Base-by-base conservation (phyloP, 1,139 yeast genomes). In the Debaryomyces udenii region DNA sequence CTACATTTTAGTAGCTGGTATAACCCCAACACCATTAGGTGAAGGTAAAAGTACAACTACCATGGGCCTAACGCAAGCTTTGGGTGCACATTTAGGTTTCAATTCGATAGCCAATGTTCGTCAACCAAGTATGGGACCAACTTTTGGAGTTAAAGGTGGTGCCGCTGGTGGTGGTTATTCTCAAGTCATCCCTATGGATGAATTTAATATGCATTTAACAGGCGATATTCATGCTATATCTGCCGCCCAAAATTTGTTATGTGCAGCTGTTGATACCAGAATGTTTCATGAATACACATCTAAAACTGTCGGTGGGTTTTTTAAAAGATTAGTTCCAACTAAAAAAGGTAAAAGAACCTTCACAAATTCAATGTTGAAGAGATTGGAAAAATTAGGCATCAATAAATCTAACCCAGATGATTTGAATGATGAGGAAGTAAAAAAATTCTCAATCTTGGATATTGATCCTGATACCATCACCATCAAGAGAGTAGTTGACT, bases 141-240 rank as follows among this genome's bases (percentile, higher is more conserved):
- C 93, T 7, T 85, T 86, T 56, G 94, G 94, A 62, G 87, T 85
- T 43, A 86, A 86, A 64, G 94, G 94, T 59, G 93, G 93, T 62
- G 94, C 94, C 47, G 93, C 94, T 9, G 94, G 94, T 53, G 94
- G 93, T 59, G 93, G 93, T 40, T 85, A 84, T 57, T 76, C 94
- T 6, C 93, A 86, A 62, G 93, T 85, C 17, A 85, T 86, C 57
- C 94, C 94, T 39, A 86, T 86, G 93, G 94, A 86, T 61, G 93
- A 86, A 61, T 86, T 86, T 68, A 86, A 86, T 66, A 78, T 86
- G 84, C 93, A 86, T 62, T 72, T 86, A 49, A 86, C 93, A 38
- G 94, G 94, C 59, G 94, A 86, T 62, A 86, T 86, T 46, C 93
- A 86, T 59, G 91, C 93, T 27, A 84, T 86, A 50, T 81, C 87